These are phyloP conservation scores for Penicillium verrucosum DNA, from an alignment of 2,329 filamentous ascomycete species.

Conservation along the genomic window DNA sequence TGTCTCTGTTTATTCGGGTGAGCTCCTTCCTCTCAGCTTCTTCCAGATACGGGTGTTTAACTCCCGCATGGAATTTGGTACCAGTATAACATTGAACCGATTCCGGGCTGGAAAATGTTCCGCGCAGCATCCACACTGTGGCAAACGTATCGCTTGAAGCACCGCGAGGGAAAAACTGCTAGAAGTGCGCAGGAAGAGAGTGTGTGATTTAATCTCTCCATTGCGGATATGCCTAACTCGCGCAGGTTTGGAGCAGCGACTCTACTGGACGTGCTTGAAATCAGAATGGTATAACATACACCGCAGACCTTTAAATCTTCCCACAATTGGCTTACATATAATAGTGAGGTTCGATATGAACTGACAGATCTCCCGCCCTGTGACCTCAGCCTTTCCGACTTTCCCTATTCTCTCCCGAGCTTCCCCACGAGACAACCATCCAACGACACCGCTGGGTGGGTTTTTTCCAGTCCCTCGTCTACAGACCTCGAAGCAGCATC, in stretches of 20 bases:
- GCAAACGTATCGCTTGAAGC: slow-evolving; percentile 26
- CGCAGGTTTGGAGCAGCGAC: slow-evolving; percentile 23
- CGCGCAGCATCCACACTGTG: slow-evolving; percentile 26
- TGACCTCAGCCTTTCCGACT: slow-evolving; percentile 25
- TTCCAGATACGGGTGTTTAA: background rate
- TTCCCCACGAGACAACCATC: slow-evolving; percentile 18
- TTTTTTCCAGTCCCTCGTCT: slow-evolving; percentile 10
- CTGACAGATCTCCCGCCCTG: slow-evolving; percentile 24
- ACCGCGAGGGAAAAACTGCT: slow-evolving; percentile 18
- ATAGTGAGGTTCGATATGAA: slow-evolving; percentile 26
- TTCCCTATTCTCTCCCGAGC: slow-evolving; percentile 24
- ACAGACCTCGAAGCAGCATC: slow-evolving; percentile 20
- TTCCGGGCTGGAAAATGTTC: slow-evolving; percentile 28
- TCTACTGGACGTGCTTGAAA: slow-evolving; percentile 28
- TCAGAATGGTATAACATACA: slow-evolving; percentile 21
- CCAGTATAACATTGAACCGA: slow-evolving; percentile 27
- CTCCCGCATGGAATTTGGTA: slow-evolving; percentile 22
- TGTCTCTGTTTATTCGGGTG: slow-evolving; percentile 27
- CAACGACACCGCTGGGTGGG: slow-evolving; percentile 12
- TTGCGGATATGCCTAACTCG: slow-evolving; percentile 4
- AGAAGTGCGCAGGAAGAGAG: slow-evolving; percentile 25
- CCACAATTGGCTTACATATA: background rate
- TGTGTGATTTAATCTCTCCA: slow-evolving; percentile 6
- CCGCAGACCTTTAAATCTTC: background rate
- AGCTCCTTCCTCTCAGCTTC: background rate